Evolutionary conservation across 2,329 filamentous ascomycete species (phyloP).

Genomic region (Exophiala aquamarina): DNA sequence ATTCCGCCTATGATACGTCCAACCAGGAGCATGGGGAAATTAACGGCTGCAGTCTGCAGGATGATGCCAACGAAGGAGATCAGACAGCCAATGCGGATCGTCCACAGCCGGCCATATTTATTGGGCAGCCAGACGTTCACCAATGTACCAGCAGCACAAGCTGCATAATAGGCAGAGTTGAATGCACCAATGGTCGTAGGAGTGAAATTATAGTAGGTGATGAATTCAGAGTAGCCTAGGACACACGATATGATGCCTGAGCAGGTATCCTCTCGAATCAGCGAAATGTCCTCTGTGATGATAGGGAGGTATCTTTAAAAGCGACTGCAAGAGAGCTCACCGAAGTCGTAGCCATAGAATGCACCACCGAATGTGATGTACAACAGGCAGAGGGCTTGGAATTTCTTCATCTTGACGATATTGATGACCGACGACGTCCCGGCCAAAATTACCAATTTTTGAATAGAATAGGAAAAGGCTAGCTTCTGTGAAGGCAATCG

Average conservation of each 20-base stretch:
- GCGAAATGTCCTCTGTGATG: too few relatives aligned
- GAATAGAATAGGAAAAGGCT: too few relatives aligned
- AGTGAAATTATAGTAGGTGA: conserved; percentile 8
- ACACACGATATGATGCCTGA: conserved; percentile 4
- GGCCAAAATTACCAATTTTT: too few relatives aligned
- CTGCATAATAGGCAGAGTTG: conserved; percentile 9
- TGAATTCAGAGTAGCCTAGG: conserved; percentile 5
- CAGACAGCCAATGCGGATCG: conserved; percentile 2
- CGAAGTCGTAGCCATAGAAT: conserved; percentile 15
- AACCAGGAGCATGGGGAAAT: conserved; percentile 57
- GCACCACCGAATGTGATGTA: conserved; percentile 12
- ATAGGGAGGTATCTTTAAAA: background rate
- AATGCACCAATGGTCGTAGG: conserved; percentile 6
- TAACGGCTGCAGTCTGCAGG: conserved; percentile 59
- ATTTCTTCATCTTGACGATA: background rate
- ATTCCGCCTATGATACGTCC: conserved; percentile 59
- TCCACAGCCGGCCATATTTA: conserved; percentile 6
- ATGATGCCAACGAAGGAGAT: conserved; percentile 59
- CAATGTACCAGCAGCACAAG: background rate
- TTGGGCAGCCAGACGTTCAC: conserved; percentile 4
- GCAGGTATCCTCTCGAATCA: background rate
- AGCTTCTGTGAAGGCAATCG: too few relatives aligned
- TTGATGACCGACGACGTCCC: too few relatives aligned
- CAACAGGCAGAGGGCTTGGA: background rate
- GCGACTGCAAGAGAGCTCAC: background rate